Conservation (phyloP, 2,329 filamentous ascomycete species). For the Stachybotrys echinatus region DNA sequence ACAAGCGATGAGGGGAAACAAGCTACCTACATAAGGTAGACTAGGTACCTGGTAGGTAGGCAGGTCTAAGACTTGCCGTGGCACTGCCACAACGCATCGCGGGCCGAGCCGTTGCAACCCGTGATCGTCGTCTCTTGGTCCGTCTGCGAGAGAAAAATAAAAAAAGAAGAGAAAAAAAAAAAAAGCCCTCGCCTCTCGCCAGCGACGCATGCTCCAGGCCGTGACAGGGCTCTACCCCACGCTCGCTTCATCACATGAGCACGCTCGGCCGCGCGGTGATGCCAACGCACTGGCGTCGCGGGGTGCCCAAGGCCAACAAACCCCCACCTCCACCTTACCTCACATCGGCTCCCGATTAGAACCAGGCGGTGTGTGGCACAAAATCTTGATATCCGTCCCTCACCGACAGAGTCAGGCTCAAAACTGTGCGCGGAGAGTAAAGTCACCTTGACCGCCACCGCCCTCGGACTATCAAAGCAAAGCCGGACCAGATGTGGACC, state of each 20-base stretch:
- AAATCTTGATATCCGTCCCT: not conserved
- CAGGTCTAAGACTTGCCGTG: not conserved
- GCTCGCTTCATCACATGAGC: constrained; percentile 18
- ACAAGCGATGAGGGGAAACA: not conserved
- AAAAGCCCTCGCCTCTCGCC: not conserved
- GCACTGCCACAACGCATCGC: not conserved
- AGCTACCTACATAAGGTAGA: too few relatives aligned
- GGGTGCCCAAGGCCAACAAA: not conserved
- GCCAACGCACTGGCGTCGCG: not conserved
- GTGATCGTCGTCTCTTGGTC: not conserved
- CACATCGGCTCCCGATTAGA: not conserved
- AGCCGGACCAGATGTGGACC: not conserved
- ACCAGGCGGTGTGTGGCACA: not conserved
- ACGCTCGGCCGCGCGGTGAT: constrained; percentile 14
- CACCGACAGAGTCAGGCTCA: not conserved
- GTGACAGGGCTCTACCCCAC: not conserved
- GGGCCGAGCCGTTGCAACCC: not conserved
- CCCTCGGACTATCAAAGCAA: not conserved
- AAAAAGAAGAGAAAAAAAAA: too few relatives aligned
- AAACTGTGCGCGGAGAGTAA: not conserved
- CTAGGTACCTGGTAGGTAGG: too few relatives aligned
- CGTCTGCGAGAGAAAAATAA: not conserved
- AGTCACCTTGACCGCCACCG: not conserved
- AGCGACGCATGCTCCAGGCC: not conserved
- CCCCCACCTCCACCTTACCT: not conserved